phyloP scores from a whole-genome alignment of 2,329 filamentous ascomycete genomes.

The Sclerotinia nivalis region DNA sequence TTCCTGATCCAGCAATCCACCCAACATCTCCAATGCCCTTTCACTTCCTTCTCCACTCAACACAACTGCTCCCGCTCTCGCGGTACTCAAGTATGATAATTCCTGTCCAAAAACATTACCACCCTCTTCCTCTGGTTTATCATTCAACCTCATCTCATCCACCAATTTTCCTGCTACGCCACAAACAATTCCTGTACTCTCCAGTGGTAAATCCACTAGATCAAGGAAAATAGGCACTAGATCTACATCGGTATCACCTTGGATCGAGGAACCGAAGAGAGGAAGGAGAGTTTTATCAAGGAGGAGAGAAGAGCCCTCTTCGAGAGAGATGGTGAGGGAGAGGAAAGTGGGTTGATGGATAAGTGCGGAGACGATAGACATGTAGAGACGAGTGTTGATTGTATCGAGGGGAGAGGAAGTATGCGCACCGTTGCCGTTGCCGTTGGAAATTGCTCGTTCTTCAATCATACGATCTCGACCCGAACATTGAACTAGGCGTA shows the following conservation, averaged over 20 bases:
- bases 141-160: slow-evolving; percentile 58
- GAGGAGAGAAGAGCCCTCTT: slow-evolving; percentile 72
- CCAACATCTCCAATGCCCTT: slow-evolving; percentile 72
- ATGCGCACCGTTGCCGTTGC: slow-evolving; percentile 35
- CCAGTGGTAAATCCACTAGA: slow-evolving; percentile 74
- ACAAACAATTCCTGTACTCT: slow-evolving; percentile 92
- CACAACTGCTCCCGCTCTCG: slow-evolving; percentile 85
- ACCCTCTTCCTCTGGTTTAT: slow-evolving; percentile 1
- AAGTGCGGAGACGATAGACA: slow-evolving; percentile 62
- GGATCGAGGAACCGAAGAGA: slow-evolving; percentile 70
- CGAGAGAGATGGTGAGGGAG: slow-evolving; percentile 70
- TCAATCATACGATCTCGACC: slow-evolving; percentile 49
- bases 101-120: slow-evolving; percentile 53
- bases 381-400: slow-evolving; percentile 64
- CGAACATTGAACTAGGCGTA: slow-evolving; percentile 81
- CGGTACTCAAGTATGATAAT: slow-evolving; percentile 88
- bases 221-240: slow-evolving; percentile 88
- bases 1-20: slow-evolving; percentile 42
- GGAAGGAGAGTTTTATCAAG: slow-evolving; percentile 67
- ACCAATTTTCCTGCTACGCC: slow-evolving; percentile 84
- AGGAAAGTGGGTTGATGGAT: slow-evolving; percentile 67
- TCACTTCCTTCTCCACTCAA: slow-evolving; percentile 72
- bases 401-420: slow-evolving; percentile 54
- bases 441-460: slow-evolving; percentile 43
- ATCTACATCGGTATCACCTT: slow-evolving; percentile 71